These are phyloP conservation scores for Amanita jacksonii DNA, from an alignment of 768 basidiomycete genomes.

Conservation along the genomic window DNA sequence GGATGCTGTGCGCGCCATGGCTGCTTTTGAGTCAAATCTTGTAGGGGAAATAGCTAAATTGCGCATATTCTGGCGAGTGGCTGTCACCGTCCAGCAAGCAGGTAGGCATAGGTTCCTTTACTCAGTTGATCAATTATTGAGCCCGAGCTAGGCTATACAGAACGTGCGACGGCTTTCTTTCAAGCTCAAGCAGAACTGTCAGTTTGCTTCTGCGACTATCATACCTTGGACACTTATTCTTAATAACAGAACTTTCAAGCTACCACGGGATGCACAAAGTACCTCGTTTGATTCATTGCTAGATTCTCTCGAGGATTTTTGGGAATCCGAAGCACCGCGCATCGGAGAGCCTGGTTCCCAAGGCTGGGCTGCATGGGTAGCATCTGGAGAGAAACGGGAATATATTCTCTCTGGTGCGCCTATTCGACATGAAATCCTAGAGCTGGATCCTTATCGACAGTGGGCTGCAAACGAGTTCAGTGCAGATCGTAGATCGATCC, in stretches of 20 bases:
- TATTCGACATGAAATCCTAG: slow-evolving; percentile 9
- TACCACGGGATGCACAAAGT: slow-evolving; percentile 35
- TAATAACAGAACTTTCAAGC: slow-evolving; percentile 42
- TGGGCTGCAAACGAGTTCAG: slow-evolving; percentile 55
- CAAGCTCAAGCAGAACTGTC: slow-evolving; percentile 83
- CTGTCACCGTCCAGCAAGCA: slow-evolving; percentile 52
- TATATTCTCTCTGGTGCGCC: neutral
- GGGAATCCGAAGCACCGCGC: slow-evolving; percentile 79
- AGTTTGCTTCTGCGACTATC: slow-evolving; percentile 15
- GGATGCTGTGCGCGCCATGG: slow-evolving; percentile 39
- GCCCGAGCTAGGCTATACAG: slow-evolving; percentile 46
- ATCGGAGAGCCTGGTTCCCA: slow-evolving; percentile 54
- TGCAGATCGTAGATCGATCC: slow-evolving; percentile 30
- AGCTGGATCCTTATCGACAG: slow-evolving; percentile 54
- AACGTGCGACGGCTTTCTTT: slow-evolving; percentile 68
- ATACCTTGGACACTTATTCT: slow-evolving; percentile 3
- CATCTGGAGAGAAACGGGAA: slow-evolving; percentile 29
- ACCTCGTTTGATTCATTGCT: slow-evolving; percentile 40
- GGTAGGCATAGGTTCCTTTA: slow-evolving; percentile 30
- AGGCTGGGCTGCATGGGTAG: slow-evolving; percentile 63
- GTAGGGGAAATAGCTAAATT: slow-evolving; percentile 45
- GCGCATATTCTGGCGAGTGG: slow-evolving; percentile 63
- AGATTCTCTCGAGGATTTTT: slow-evolving; percentile 64
- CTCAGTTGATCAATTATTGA: slow-evolving; percentile 7
- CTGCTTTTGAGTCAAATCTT: slow-evolving; percentile 28